Evolutionary conservation across 2,329 filamentous ascomycete genomes (phyloP), one percentile per base, ranked within the genome.

Genomic region (Colletotrichum falcatum): DNA sequence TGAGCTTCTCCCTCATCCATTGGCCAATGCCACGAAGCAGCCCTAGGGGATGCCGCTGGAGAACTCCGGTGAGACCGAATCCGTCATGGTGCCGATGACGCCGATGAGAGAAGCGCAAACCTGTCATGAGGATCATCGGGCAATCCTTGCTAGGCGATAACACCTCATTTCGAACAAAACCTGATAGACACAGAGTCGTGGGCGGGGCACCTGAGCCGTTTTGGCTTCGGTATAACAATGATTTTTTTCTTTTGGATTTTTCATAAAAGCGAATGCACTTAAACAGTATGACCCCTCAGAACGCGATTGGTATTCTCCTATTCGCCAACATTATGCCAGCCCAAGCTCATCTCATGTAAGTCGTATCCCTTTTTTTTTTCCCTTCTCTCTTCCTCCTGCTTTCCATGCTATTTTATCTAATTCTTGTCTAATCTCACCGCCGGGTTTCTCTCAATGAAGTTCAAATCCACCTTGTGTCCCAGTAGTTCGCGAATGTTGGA

Each of bases 401-500:
- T 60, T 23, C 60, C 55, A 59, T 62, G 44, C 64, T 35, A 30
- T 35, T 28, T 30, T 46, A n/a, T 63, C 78, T 90, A 95, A 76
- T 94, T 89, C 85, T 94, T 95, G 76, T 97, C 93, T 79, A 98
- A 85, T 81, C 95, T 88, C 72, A 98, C 95, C 26, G 95, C 96
- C 14, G 95, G 91, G 82, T 97, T 98, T 75, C 87, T 90, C 85
- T 97, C 92, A 75, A 99, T 94, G 84, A 98, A 98, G 78, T 90
- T 90, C 79, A 98, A 83, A 83, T 98, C 95, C 51, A 98, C 95
- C 85, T 97, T 97, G 85, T 99, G 95, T 18, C 95, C 95, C 65
- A 99, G 85, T 77, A 98, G 83, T 82, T 97, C 94, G 76, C 95
- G 90, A 76, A 98, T 98, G 82, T 98, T 98, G 77, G 89, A 93